Evolutionary conservation across 192 early-diverging fungal genomes (phyloP).

Genomic region (Gryganskiella cystojenkinii): DNA sequence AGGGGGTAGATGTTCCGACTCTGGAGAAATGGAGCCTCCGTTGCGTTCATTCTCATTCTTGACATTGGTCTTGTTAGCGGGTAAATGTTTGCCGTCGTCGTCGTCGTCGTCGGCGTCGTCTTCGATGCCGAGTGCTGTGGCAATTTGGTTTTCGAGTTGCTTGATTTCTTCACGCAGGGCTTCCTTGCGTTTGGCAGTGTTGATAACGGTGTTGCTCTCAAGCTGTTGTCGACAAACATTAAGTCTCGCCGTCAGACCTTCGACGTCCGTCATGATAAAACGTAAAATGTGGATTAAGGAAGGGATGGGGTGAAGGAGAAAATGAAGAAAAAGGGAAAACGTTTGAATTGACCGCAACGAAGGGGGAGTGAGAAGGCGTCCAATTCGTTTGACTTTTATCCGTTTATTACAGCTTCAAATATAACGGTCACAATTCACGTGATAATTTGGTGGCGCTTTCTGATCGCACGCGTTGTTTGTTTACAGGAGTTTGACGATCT

Average conservation of each 20-base stretch:
- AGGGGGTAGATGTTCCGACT: slow-evolving; percentile 8
- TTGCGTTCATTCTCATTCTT: background rate
- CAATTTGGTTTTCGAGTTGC: slow-evolving; percentile 14
- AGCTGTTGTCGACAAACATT: slow-evolving; percentile 35
- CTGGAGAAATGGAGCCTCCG: background rate
- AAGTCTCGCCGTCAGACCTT: slow-evolving; percentile 21
- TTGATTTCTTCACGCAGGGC: slow-evolving; percentile 21
- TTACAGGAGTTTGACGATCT: slow-evolving; percentile 32
- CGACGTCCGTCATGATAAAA: slow-evolving; percentile 3
- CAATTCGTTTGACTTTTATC: too few species aligned
- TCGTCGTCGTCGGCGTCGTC: slow-evolving; percentile 18
- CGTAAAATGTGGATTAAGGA: background rate
- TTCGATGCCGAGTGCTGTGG: slow-evolving; percentile 22
- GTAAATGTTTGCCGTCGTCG: background rate
- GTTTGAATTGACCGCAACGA: too few species aligned
- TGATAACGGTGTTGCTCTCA: slow-evolving; percentile 24
- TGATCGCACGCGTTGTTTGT: background rate
- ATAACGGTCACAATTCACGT: too few species aligned
- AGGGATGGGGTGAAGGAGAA: background rate
- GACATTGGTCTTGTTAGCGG: background rate
- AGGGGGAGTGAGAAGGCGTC: too few species aligned
- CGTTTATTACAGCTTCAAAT: too few species aligned
- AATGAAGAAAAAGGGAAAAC: background rate
- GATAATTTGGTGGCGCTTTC: too few species aligned
- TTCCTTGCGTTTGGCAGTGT: slow-evolving; percentile 33